Conservation (phyloP, 148 eudicot genomes). For the Persicaria tinctoria region DNA sequence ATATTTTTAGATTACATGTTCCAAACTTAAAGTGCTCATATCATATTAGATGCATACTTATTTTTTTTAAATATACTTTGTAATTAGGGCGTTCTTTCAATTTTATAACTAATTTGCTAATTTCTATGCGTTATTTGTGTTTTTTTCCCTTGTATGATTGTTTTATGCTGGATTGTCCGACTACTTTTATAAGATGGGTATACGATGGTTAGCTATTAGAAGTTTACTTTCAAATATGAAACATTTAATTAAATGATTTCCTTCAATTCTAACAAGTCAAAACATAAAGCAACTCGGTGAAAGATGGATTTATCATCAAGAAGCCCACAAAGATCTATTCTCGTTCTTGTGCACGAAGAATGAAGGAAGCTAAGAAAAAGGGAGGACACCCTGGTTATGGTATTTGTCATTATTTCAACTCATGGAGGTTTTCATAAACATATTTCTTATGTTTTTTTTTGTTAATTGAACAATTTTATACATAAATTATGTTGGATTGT, state of each 20-base stretch:
- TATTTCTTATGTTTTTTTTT: background rate
- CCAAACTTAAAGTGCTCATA: no score
- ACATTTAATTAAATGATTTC: background rate
- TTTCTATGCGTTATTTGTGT: no score
- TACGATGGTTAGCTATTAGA: background rate
- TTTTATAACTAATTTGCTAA: no score
- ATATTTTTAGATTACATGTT: no score
- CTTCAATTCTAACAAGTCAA: conserved; percentile 28
- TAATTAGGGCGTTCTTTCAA: no score
- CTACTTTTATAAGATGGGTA: background rate
- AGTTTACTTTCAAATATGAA: background rate
- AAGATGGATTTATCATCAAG: conserved; percentile 55
- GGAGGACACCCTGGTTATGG: conserved; percentile 62
- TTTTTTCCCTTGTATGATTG: no score
- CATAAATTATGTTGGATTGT: no score
- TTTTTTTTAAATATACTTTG: no score
- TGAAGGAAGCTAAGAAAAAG: conserved; percentile 54
- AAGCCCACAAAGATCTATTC: conserved; percentile 54
- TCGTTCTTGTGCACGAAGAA: conserved; percentile 48
- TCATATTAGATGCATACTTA: no score
- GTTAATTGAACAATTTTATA: background rate
- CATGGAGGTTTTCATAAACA: background rate
- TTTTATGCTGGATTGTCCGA: no score
- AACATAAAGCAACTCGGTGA: conserved; percentile 45
- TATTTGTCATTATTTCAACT: conserved; percentile 7